These are phyloP conservation scores for Ophioceras dolichostomum DNA, from an alignment of 2,329 filamentous ascomycete genomes.

Conservation along the genomic window DNA sequence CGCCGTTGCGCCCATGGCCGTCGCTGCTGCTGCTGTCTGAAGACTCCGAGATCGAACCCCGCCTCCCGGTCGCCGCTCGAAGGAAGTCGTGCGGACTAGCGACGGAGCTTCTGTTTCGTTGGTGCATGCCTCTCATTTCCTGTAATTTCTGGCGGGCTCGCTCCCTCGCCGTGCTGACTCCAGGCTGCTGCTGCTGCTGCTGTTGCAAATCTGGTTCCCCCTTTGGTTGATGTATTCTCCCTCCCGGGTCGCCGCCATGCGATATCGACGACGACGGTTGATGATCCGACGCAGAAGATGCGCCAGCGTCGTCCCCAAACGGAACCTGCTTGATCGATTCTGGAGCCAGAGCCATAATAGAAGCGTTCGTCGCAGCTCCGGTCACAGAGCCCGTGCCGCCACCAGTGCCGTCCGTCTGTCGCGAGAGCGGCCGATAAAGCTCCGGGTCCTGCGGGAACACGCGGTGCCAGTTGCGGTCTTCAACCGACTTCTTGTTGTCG, in stretches of 20 bases:
- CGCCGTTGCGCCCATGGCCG: too few relatives aligned
- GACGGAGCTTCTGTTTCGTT: too few relatives aligned
- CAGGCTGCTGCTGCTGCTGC: slow-evolving; percentile 24
- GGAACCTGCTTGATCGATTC: background rate
- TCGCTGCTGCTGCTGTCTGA: too few relatives aligned
- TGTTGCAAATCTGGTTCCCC: too few relatives aligned
- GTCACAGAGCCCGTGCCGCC: background rate
- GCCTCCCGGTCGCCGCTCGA: too few relatives aligned
- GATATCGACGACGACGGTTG: too few relatives aligned
- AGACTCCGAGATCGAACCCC: too few relatives aligned
- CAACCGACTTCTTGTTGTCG: slow-evolving; percentile 67
- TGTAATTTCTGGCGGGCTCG: slow-evolving; percentile 49
- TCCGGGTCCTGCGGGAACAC: slow-evolving; percentile 44
- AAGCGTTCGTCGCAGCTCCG: background rate
- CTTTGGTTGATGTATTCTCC: too few relatives aligned
- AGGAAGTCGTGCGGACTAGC: too few relatives aligned
- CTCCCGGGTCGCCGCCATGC: too few relatives aligned
- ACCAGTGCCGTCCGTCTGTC: slow-evolving; percentile 10
- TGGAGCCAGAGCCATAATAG: too few relatives aligned
- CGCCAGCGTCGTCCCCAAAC: background rate
- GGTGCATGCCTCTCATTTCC: slow-evolving; percentile 40
- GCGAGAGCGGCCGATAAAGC: slow-evolving; percentile 15
- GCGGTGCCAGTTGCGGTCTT: slow-evolving; percentile 64
- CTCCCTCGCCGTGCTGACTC: slow-evolving; percentile 41
- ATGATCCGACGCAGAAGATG: background rate